Evolutionary conservation across 208 protist genomes (phyloP).

Genomic region (Acanthamoeba triangularis): DNA sequence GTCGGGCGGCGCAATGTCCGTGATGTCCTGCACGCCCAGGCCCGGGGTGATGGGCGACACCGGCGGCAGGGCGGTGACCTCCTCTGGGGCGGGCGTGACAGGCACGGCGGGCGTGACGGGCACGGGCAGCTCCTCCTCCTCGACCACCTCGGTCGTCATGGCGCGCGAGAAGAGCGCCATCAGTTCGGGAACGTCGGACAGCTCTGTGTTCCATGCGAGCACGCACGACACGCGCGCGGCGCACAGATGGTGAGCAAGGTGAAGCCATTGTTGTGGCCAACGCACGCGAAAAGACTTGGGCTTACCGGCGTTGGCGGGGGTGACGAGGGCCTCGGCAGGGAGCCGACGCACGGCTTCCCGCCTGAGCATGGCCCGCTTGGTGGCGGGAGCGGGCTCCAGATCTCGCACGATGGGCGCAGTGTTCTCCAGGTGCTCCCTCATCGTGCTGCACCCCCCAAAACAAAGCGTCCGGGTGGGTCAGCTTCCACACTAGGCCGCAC

Average conservation of each 20-base stretch:
- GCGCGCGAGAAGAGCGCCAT: slow-evolving; percentile 63
- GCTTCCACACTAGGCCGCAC: not conserved
- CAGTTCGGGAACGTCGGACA: slow-evolving; percentile 40
- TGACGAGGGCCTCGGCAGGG: slow-evolving; percentile 41
- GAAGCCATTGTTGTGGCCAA: too few relatives aligned
- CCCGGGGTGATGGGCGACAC: slow-evolving; percentile 26
- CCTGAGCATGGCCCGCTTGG: slow-evolving; percentile 78
- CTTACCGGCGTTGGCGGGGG: slow-evolving; percentile 24
- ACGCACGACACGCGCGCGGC: too few relatives aligned
- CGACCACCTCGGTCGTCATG: slow-evolving; percentile 69
- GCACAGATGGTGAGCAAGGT: too few relatives aligned
- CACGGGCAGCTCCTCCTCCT: slow-evolving; percentile 22
- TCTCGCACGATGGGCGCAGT: slow-evolving; percentile 72
- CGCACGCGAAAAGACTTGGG: too few relatives aligned
- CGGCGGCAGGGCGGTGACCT: not conserved
- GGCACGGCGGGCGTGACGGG: not conserved
- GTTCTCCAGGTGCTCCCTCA: slow-evolving; percentile 65
- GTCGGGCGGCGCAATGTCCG: not conserved
- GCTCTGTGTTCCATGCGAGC: too few relatives aligned
- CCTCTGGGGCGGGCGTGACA: not conserved
- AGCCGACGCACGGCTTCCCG: slow-evolving; percentile 45
- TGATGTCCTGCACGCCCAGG: slow-evolving; percentile 22
- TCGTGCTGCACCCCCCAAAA: not conserved
- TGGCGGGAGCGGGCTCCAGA: slow-evolving; percentile 75
- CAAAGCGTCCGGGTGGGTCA: not conserved